Percentiles rank a stretch among this genome's conserved stretches.
These are phyloP conservation scores for Glebionis coronaria DNA, from an alignment of 129 eudicot species.

Conservation along the genomic window DNA sequence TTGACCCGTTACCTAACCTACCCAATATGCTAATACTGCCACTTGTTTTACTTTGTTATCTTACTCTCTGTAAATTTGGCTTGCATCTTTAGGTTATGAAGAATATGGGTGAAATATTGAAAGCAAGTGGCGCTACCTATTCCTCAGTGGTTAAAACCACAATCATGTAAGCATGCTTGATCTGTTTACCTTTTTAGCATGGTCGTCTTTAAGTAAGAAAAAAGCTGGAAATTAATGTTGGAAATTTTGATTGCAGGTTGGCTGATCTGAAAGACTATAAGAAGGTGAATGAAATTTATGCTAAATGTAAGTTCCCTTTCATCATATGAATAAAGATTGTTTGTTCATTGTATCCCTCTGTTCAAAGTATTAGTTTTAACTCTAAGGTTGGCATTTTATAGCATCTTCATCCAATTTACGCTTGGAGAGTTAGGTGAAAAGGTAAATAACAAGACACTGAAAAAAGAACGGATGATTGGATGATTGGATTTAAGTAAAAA, in stretches of 20 bases:
- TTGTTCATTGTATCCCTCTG: not conserved
- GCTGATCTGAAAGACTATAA: conserved; percentile 93
- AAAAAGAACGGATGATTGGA: too few species aligned
- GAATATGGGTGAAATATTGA: conserved; percentile 97
- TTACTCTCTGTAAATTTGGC: not conserved
- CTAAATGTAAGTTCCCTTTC: conserved; percentile 64
- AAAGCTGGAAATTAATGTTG: not conserved
- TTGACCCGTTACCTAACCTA: not conserved
- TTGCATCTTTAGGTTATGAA: conserved; percentile 59
- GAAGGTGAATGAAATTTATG: conserved; percentile 93
- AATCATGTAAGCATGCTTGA: conserved; percentile 55
- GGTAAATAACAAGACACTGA: too few species aligned
- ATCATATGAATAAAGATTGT: not conserved
- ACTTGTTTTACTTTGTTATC: not conserved
- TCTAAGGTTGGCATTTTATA: too few species aligned
- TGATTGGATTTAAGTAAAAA: too few species aligned
- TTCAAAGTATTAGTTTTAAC: not conserved
- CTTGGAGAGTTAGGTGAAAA: too few species aligned
- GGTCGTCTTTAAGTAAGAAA: not conserved
- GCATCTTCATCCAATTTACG: too few species aligned
- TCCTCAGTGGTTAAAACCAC: conserved; percentile 96
- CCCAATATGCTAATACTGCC: not conserved
- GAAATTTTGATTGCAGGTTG: conserved; percentile 52
- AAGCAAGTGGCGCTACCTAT: conserved; percentile 86
- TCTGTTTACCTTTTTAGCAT: not conserved